Percentiles rank a stretch among this genome's conserved stretches.
These are phyloP conservation scores for Flaveria bidentis DNA, from an alignment of 129 eudicot genomes.

Conservation along the genomic window DNA sequence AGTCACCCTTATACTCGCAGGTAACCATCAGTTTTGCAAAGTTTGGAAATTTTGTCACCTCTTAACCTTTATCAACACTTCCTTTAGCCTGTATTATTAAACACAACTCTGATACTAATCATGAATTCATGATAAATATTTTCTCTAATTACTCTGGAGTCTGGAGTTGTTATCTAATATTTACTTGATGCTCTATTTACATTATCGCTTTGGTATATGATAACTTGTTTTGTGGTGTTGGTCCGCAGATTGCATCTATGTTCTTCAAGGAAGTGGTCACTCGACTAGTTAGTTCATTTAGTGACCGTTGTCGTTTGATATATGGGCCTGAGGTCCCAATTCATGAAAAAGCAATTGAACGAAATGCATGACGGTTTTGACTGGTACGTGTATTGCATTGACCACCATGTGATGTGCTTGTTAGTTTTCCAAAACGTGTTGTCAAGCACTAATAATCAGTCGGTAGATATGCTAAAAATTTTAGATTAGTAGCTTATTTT, in stretches of 20 bases:
- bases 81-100: no score
- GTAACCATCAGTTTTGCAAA: conserved; percentile 36
- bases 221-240: conserved; percentile 1
- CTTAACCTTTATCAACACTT: no score
- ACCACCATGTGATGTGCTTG: conserved; percentile 8
- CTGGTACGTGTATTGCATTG: conserved; percentile 16
- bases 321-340: conserved; percentile 76
- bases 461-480: background rate
- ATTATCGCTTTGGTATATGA: background rate
- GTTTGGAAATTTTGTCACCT: background rate
- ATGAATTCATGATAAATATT: no score
- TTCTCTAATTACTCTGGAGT: no score
- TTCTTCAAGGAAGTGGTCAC: conserved; percentile 86
- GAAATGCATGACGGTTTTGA: conserved; percentile 18
- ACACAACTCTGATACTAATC: background rate
- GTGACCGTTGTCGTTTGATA: conserved; percentile 71
- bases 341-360: conserved; percentile 33
- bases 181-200: background rate
- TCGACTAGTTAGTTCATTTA: conserved; percentile 69
- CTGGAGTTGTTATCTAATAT: background rate
- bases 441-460: background rate
- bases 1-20: conserved; percentile 90
- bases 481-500: background rate
- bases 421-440: background rate
- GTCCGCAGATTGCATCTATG: conserved; percentile 73